Conservation (phyloP, 75 land plant genomes). For the Pinus tabuliformis region DNA sequence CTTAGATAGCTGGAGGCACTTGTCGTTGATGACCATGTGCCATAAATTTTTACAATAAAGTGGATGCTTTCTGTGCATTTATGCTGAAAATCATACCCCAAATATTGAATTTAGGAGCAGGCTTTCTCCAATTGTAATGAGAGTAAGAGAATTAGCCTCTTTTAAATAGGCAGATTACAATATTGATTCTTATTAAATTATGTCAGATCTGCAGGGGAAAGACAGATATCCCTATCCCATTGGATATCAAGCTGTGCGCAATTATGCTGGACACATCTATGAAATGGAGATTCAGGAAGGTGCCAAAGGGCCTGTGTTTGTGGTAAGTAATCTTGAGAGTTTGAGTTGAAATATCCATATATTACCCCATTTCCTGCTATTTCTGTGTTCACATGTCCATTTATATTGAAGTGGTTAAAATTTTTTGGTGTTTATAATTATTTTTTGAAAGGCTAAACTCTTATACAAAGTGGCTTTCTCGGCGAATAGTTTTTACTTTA, state of each 20-base stretch:
- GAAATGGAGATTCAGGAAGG: conserved; percentile 76
- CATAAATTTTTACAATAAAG: background rate
- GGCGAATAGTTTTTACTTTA: background rate
- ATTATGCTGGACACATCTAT: conserved; percentile 49
- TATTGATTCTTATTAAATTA: background rate
- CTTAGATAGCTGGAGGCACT: background rate
- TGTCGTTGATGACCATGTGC: background rate
- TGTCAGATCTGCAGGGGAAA: conserved; percentile 56
- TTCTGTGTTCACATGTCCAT: background rate
- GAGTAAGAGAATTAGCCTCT: background rate
- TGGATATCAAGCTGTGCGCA: conserved; percentile 66
- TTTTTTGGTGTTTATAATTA: background rate
- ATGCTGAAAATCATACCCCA: background rate
- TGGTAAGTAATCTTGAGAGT: conserved; percentile 31
- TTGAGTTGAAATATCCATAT: background rate
- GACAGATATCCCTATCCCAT: conserved; percentile 84
- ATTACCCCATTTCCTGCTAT: background rate
- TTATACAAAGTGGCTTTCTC: background rate
- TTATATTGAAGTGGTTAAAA: background rate
- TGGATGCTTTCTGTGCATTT: background rate
- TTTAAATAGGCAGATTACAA: conserved; percentile 4
- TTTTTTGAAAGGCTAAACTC: background rate
- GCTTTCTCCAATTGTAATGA: background rate
- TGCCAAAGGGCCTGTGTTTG: conserved; percentile 65
- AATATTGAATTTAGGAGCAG: background rate